Evolutionary conservation across 257 asterid species (phyloP).

Genomic region (Eucommia ulmoides): DNA sequence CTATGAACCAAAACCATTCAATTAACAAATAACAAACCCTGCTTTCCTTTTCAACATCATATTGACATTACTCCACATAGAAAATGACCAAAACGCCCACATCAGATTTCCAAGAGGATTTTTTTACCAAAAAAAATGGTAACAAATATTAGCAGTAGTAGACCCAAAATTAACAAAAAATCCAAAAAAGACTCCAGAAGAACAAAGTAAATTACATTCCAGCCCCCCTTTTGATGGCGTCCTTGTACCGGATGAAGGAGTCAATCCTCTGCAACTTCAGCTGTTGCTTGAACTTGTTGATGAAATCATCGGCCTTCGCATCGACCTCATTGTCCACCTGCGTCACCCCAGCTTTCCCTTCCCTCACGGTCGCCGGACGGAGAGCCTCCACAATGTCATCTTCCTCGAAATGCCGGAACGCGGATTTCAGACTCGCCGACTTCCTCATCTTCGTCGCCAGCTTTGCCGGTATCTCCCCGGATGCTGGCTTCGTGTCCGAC

Average conservation of each 20-base stretch:
- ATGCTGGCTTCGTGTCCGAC: background rate
- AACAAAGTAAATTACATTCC: background rate
- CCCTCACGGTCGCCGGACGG: slow-evolving; percentile 1
- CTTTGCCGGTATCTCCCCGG: background rate
- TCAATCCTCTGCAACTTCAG: background rate
- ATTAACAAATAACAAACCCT: no score
- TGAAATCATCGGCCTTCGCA: no score
- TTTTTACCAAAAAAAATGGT: no score
- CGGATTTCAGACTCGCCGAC: background rate
- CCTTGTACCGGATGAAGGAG: background rate
- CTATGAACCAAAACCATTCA: no score
- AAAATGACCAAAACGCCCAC: no score
- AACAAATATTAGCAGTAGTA: no score
- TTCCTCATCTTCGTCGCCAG: background rate
- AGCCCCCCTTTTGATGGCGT: background rate
- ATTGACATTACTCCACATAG: no score
- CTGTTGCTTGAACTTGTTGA: background rate
- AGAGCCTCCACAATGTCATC: background rate
- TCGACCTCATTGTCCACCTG: background rate
- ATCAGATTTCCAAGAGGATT: no score
- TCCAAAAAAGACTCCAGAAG: no score
- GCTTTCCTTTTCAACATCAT: no score
- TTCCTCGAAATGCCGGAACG: background rate
- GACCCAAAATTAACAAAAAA: no score
- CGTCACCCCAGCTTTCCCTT: background rate